Conservation (phyloP, 768 basidiomycete genomes). For the Leccinum incarnatum region DNA sequence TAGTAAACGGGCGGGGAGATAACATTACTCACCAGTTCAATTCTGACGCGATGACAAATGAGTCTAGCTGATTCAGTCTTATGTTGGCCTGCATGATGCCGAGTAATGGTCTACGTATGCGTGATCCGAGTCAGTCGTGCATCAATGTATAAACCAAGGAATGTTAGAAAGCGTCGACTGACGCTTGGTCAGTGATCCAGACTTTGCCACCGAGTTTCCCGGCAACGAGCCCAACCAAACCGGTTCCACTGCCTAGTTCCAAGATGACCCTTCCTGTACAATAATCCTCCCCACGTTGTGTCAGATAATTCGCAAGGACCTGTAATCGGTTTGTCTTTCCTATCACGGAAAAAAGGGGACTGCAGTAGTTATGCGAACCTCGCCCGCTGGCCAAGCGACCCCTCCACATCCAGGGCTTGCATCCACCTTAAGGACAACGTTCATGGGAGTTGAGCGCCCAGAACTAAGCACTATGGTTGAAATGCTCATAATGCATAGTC, state of each 20-base stretch:
- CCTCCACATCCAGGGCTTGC: slow-evolving; percentile 89
- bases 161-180: slow-evolving; percentile 36
- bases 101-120: slow-evolving; percentile 58
- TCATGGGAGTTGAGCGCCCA: slow-evolving; percentile 8
- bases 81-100: slow-evolving; percentile 79
- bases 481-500: no score
- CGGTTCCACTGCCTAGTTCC: slow-evolving; percentile 90
- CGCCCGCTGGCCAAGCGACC: slow-evolving; percentile 88
- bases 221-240: slow-evolving; percentile 85
- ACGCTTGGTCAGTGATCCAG: slow-evolving; percentile 91
- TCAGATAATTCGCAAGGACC: slow-evolving; percentile 79
- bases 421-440: slow-evolving; percentile 60
- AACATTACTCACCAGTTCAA: slow-evolving; percentile 69
- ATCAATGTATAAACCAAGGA: not conserved
- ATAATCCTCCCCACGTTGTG: slow-evolving; percentile 47
- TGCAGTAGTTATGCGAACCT: slow-evolving; percentile 47
- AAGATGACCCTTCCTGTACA: slow-evolving; percentile 59
- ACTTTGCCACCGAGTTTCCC: slow-evolving; percentile 65
- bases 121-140: slow-evolving; percentile 15
- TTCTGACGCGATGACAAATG: slow-evolving; percentile 58
- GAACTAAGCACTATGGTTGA: no score
- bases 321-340: slow-evolving; percentile 27
- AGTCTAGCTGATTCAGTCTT: slow-evolving; percentile 54
- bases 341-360: not conserved
- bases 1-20: not conserved